A percentile compares a stretch with the other conserved stretches of the same genome.
phyloP scores from a whole-genome alignment of 768 basidiomycete species.

The Trametes cubensis region DNA sequence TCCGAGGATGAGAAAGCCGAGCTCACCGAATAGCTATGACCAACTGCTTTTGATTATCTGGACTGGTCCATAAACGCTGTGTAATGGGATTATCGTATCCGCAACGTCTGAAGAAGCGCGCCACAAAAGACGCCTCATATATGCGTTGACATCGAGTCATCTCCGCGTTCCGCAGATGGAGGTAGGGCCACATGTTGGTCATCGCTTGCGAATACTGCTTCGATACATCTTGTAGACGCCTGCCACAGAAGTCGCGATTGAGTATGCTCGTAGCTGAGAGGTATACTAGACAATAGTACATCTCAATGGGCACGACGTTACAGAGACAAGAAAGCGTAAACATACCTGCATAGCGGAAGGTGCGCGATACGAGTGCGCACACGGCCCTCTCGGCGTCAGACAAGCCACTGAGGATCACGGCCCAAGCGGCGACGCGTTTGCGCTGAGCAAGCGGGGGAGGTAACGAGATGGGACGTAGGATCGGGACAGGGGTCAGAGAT shows the following conservation, averaged over 20 bases:
- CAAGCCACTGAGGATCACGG: slow-evolving; percentile 56
- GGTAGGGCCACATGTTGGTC: slow-evolving; percentile 76
- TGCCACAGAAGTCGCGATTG: slow-evolving; percentile 49
- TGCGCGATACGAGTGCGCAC: slow-evolving; percentile 58
- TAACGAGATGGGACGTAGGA: slow-evolving; percentile 48
- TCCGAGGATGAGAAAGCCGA: neutral
- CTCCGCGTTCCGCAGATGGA: slow-evolving; percentile 54
- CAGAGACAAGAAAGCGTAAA: neutral
- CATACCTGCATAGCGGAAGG: slow-evolving; percentile 66
- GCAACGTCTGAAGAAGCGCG: slow-evolving; percentile 34
- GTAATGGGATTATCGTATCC: slow-evolving; percentile 41
- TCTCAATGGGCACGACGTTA: neutral
- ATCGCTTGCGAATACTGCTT: slow-evolving; percentile 43
- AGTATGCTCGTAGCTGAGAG: slow-evolving; percentile 60
- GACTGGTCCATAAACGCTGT: slow-evolving; percentile 56
- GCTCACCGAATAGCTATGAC: slow-evolving; percentile 57
- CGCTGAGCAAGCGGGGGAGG: slow-evolving; percentile 64
- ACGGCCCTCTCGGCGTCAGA: slow-evolving; percentile 44
- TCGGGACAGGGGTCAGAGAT: slow-evolving; percentile 12
- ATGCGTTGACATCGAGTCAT: slow-evolving; percentile 35
- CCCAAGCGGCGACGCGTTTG: slow-evolving; percentile 53
- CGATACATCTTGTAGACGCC: slow-evolving; percentile 46
- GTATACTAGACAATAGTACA: slow-evolving; percentile 49
- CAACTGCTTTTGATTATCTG: slow-evolving; percentile 60
- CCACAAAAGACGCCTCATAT: slow-evolving; percentile 58